Evolutionary conservation across 352 stramenopile species (phyloP).

Genomic region (Peronospora farinosa): DNA sequence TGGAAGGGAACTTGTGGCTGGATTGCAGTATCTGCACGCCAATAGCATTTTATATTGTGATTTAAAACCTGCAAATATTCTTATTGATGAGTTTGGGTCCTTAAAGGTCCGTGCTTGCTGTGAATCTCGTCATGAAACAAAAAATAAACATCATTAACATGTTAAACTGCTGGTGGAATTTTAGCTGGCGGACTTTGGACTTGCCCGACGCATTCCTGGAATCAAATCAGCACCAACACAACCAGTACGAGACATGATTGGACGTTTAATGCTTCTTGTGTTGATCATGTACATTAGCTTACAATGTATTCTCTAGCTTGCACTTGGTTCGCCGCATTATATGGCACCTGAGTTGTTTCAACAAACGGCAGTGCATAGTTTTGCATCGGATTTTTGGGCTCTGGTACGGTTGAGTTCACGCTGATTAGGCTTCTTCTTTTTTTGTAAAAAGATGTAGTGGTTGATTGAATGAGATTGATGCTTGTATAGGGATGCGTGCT

Average conservation of each 20-base stretch:
- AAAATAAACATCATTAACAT: background rate
- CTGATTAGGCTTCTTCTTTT: background rate
- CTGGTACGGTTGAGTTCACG: conserved; percentile 32
- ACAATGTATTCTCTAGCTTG: conserved; percentile 29
- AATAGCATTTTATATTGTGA: conserved; percentile 89
- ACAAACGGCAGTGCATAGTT: conserved; percentile 76
- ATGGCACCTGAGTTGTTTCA: conserved; percentile 91
- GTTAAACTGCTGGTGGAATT: background rate
- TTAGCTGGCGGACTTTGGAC: conserved; percentile 87
- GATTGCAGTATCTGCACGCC: conserved; percentile 85
- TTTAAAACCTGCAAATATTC: conserved; percentile 86
- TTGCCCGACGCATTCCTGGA: conserved; percentile 77
- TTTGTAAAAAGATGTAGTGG: background rate
- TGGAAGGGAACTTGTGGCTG: conserved; percentile 63
- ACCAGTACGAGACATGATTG: conserved; percentile 26
- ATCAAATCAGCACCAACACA: conserved; percentile 25
- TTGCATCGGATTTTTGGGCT: conserved; percentile 86
- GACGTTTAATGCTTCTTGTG: background rate
- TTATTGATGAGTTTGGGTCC: conserved; percentile 91
- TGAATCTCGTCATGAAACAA: background rate
- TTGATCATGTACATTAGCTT: background rate
- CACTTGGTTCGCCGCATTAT: conserved; percentile 80
- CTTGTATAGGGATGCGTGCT: conserved; percentile 60
- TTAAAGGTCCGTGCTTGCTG: conserved; percentile 53
- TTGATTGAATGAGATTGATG: background rate